These are phyloP conservation scores for Russula foetens DNA, from an alignment of 768 basidiomycete species.

Conservation along the genomic window DNA sequence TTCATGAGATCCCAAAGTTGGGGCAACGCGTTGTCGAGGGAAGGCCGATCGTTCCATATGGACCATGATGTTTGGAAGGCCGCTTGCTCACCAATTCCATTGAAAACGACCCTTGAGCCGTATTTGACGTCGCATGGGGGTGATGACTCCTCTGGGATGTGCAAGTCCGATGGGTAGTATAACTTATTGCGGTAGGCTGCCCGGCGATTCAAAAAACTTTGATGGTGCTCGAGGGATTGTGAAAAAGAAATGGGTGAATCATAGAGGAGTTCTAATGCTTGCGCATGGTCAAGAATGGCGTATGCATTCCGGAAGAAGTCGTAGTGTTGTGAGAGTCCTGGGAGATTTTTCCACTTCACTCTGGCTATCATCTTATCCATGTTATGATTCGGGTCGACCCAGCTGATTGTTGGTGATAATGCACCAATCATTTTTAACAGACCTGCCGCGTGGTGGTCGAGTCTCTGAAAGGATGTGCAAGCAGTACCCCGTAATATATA, in stretches of 20 bases:
- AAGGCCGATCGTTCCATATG: no score
- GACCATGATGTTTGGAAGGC: no score
- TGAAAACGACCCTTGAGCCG: background rate
- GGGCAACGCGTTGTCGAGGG: no score
- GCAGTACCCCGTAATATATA: constrained; percentile 31
- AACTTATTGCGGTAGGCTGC: background rate
- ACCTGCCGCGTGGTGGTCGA: constrained; percentile 12
- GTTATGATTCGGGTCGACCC: no score
- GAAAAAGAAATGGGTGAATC: background rate
- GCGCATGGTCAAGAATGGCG: background rate
- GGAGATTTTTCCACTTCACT: background rate
- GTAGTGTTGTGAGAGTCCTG: constrained; percentile 5
- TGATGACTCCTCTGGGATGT: background rate
- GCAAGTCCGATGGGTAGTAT: background rate
- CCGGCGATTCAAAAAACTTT: background rate
- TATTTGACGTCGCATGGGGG: background rate
- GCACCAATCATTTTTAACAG: background rate
- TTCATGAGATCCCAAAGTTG: no score
- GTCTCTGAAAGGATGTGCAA: constrained; percentile 33
- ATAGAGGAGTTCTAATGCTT: background rate
- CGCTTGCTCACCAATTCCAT: background rate
- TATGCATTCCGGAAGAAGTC: background rate
- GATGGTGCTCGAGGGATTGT: background rate
- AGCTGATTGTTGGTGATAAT: background rate
- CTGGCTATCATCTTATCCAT: background rate